Evolutionary conservation across 352 stramenopile genomes (phyloP).

Genomic region (Phytophthora multivora): DNA sequence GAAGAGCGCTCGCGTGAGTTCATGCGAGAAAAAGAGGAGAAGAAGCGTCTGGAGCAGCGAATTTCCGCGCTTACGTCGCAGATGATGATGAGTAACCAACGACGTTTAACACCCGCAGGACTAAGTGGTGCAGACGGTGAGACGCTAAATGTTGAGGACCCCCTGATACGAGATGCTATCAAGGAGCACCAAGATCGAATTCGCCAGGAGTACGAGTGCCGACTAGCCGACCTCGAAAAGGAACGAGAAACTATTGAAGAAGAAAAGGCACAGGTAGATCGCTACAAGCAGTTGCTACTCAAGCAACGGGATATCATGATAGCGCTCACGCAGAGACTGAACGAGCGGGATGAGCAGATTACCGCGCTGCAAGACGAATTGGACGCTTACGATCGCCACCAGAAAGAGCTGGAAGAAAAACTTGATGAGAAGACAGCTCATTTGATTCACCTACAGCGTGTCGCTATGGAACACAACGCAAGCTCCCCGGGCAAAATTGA

Average conservation of each 20-base stretch:
- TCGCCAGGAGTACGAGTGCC: conserved; percentile 91
- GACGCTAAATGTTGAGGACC: conserved; percentile 69
- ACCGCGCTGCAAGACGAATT: conserved; percentile 94
- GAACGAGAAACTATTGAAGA: conserved; percentile 94
- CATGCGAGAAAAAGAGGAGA: conserved; percentile 96
- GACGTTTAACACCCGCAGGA: conserved; percentile 24
- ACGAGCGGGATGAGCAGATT: conserved; percentile 96
- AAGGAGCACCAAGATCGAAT: conserved; percentile 92
- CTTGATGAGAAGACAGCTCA: conserved; percentile 94
- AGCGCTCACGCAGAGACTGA: conserved; percentile 93
- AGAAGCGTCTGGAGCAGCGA: conserved; percentile 93
- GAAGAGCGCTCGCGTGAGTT: conserved; percentile 93
- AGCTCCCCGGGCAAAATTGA: conserved; percentile 63
- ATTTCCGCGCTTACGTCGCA: conserved; percentile 93
- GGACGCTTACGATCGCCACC: conserved; percentile 92
- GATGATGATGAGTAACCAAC: conserved; percentile 90
- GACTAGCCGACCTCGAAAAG: conserved; percentile 92
- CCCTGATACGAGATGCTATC: conserved; percentile 78
- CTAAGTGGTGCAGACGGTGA: conserved; percentile 27
- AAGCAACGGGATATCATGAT: conserved; percentile 98
- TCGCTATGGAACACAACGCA: conserved; percentile 89
- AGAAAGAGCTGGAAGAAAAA: conserved; percentile 93
- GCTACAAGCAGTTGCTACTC: conserved; percentile 96
- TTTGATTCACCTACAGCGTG: conserved; percentile 93
- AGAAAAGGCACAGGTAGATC: conserved; percentile 95